Evolutionary conservation across 108 stramenopile species (phyloP), one percentile per base, ranked within the genome.

Genomic region (Poteriospumella lacustris): DNA sequence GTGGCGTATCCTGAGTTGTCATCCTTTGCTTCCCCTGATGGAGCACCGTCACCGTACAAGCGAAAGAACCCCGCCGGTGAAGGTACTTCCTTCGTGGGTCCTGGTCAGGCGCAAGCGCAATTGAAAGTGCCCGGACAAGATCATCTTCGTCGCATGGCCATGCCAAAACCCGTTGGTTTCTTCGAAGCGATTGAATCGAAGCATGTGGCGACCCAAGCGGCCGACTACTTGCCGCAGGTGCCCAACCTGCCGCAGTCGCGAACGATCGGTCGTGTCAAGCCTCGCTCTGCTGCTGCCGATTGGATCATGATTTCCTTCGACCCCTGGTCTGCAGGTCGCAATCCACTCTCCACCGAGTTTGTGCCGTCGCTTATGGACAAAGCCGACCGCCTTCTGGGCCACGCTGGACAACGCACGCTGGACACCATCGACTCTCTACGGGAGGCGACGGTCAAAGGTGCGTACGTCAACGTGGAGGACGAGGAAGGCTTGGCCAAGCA

Each of bases 241-340:
- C 89, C 89, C 47, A 89, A 89, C 69, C 81, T 88, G 31, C 88
- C 89, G 26, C 83, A 83, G 42, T 77, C 87, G 1, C 81, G 80
- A 28, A 59, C 85, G 0, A 84, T 89, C 5, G 88, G 91, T 5
- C 59, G 87, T 36, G 87, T 89, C 29, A 81, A 85, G 44, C 85
- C 91, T n/a, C 82, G 85, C 34, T 75, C 87, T 41, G 85, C 84
- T 29, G 77, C 86, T 26, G 59, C 75, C 33, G 85, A 90, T 79
- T 85, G 85, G 76, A 33, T 77, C 0, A 86, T 88, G 5, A 78
- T 81, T n/a, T 80, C 85, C 41, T 93, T 90, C 62, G 85, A 86
- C 58, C 90, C 90, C 0, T 91, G 90, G 90, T 77, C 77, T 0
- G 88, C 82, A 0, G 89, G 89, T 0, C 85, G 84, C 43, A 80